Base-by-base conservation (phyloP, 306 rosid species). In the Vigna mungo region DNA sequence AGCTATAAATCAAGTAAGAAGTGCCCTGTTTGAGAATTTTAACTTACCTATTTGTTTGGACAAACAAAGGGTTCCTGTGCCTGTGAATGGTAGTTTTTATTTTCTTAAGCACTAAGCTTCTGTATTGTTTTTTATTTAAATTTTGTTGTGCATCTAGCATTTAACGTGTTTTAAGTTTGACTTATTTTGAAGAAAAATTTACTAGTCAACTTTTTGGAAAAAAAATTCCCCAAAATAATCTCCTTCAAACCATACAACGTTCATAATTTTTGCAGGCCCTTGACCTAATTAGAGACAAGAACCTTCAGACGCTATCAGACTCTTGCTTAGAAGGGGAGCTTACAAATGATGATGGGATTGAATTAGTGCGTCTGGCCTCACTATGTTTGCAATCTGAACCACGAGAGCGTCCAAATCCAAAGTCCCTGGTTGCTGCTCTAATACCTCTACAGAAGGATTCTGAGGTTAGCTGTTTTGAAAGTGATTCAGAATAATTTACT, bases 291-390 rank as follows among this genome's bases (percentile, higher is more conserved):
- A 87, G 96, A 66, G 97, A 92, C 91, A 86, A 92, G 84, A 90
- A 92, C 83, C 83, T 92, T 82, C 91, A 87, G 77, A 92, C 84
- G 89, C 89, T 95, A 23, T 87, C 97, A 53, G 98, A 95, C 86
- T 95, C 98, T 71, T 92, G 97, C 86, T 86, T 95, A 80, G 98
- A 90, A 85, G 97, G 96, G 64, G 93, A 95, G 83, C 91, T 95
- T 80, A 83, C 98, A 73, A 82, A 87, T 81, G 96, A 92, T 5
- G 98, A 95, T 84, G 97, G 97, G 27, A 90, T 97, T 30, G 96
- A 90, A 63, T 87, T 95, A 70, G 97, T 95, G 61, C 98, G 97
- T 49, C 85, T 95, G 75, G 98, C 97, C 67, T 92, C 98, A 36
- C 89, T 93, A 52, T 95, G 98, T 79, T 74, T 95, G 68, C 93